Evolutionary conservation across 2,329 filamentous ascomycete genomes (phyloP).

Genomic region (Penicillium sp.): DNA sequence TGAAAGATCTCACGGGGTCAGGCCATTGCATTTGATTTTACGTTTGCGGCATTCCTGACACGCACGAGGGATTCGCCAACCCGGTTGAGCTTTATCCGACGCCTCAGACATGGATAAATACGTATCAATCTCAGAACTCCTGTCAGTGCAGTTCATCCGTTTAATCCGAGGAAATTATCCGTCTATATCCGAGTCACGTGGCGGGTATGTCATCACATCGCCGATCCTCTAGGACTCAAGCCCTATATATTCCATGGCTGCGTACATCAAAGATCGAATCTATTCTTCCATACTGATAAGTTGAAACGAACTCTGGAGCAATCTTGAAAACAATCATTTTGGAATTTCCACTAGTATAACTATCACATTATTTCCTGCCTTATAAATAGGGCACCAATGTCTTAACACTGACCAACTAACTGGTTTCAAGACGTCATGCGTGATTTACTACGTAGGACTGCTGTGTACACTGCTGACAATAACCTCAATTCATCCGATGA

Average conservation of each 20-base stretch:
- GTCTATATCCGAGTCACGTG: constrained; percentile 27
- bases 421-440: neutral
- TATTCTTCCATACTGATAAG: neutral
- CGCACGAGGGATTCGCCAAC: constrained; percentile 42
- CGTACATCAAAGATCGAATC: neutral
- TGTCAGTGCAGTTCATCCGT: constrained; percentile 10
- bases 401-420: no score
- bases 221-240: neutral
- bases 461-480: neutral
- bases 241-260: neutral
- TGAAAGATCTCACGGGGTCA: constrained; percentile 31
- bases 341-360: neutral
- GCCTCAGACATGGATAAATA: constrained; percentile 28
- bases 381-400: neutral
- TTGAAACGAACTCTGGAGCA: neutral
- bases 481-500: neutral
- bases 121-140: neutral
- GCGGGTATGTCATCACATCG: neutral
- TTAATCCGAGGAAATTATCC: constrained; percentile 12
- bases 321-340: neutral
- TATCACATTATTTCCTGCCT: neutral
- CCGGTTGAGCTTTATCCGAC: constrained; percentile 9
- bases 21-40: constrained; percentile 45
- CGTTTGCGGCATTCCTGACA: constrained; percentile 45
- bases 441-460: neutral